Evolutionary conservation across 768 basidiomycete genomes (phyloP), one percentile per base, ranked within the genome.

Genomic region (Epithele typhae): DNA sequence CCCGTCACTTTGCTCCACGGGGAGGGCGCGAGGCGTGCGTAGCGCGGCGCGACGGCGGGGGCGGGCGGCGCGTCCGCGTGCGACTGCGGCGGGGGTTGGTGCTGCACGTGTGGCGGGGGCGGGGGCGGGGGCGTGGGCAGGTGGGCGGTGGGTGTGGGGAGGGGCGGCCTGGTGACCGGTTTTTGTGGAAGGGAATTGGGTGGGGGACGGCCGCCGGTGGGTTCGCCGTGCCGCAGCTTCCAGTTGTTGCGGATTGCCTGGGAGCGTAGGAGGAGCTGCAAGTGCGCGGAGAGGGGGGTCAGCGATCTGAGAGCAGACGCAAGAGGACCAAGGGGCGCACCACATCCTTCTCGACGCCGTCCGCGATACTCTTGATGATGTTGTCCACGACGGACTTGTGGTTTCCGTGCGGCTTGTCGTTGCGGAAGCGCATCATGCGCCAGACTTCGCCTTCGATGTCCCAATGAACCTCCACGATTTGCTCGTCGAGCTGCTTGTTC

Each of bases 381-480:
- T 85, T 89, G 46, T 89, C 81, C 38, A 97, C 92, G 45, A 92
- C 81, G 24, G 68, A 77, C 49, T 75, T 77, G 64, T 90, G 92
- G 64, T 99, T 99, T 14, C 92, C 96, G 53, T 94, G 68, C 3
- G 81, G 86, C 64, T 99, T 99, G 66, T 99, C 96, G 58, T 95
- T 83, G 57, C 96, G 69, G 63, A 95, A 94, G 37, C 96, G 81
- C 81, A 98, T 83, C 78, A 92, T 82, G 47, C 81, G 81, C 93
- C 94, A 98, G 37, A 73, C 70, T 24, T 75, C 74, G 21, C 68
- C 57, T n/a, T 54, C 62, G 6, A 75, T 48, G 56, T 95, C 87
- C 95, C 96, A 98, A 53, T 84, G 81, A 15, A 95, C 93, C 64
- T 99, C 96, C 17, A 98, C 84, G 32, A 98, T 78, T 10, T 95